Conservation (phyloP, 345 rosid species). For the Triadica sebifera region DNA sequence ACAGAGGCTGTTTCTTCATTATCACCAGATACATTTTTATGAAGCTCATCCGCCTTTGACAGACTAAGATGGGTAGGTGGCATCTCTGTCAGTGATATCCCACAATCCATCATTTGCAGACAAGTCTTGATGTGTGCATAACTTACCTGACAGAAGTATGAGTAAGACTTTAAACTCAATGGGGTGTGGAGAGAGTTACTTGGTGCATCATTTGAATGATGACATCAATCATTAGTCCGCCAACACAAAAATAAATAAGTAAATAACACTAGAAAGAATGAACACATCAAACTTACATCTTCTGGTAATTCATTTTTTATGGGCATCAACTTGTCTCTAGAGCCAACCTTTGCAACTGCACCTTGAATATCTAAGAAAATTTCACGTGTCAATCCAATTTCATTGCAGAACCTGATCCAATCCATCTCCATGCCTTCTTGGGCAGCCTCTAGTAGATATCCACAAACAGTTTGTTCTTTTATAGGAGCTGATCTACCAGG, state of each 20-base stretch:
- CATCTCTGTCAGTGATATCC: constrained; percentile 26
- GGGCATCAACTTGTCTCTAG: constrained; percentile 41
- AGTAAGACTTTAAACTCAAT: neutral
- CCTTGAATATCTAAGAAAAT: constrained; percentile 31
- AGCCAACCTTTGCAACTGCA: constrained; percentile 43
- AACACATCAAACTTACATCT: constrained; percentile 28
- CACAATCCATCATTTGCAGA: constrained; percentile 32
- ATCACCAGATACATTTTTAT: constrained; percentile 1
- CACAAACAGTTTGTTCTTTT: constrained; percentile 43
- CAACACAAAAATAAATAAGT: neutral
- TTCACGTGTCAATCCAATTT: constrained; percentile 34
- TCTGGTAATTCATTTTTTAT: constrained; percentile 48
- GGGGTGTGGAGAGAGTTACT: neutral
- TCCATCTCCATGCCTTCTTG: constrained; percentile 34
- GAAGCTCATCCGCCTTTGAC: constrained; percentile 8
- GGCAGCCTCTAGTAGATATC: constrained; percentile 43
- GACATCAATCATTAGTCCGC: neutral
- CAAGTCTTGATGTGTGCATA: constrained; percentile 39
- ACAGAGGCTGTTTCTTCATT: constrained; percentile 6
- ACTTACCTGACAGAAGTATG: constrained; percentile 31
- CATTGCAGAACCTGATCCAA: constrained; percentile 37
- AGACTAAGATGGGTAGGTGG: neutral
- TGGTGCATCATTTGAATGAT: neutral
- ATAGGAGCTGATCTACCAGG: constrained; percentile 45
- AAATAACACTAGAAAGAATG: neutral